These are phyloP conservation scores for Mycena alexandri DNA, from an alignment of 768 basidiomycete species.

Conservation along the genomic window DNA sequence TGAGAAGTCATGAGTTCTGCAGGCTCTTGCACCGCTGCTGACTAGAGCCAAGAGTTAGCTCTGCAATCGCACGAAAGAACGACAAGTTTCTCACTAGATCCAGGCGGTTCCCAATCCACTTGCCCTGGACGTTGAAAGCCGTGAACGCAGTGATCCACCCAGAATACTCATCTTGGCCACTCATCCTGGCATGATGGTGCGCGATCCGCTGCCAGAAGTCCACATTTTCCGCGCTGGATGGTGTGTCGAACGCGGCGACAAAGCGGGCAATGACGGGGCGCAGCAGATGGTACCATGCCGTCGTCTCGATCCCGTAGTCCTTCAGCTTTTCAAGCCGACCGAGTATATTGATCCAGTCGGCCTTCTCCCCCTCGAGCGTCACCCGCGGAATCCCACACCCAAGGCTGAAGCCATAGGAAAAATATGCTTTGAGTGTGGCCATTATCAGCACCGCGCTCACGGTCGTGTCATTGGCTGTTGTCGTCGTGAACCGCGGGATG, in stretches of 20 bases:
- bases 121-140: slow-evolving; percentile 28
- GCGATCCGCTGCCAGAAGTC: slow-evolving; percentile 6
- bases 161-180: slow-evolving; percentile 13
- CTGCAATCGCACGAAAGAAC: no score
- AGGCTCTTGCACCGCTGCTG: background rate
- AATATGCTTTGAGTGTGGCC: slow-evolving; percentile 44
- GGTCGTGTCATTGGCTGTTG: slow-evolving; percentile 41
- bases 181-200: background rate
- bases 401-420: slow-evolving; percentile 37
- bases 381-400: slow-evolving; percentile 26
- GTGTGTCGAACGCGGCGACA: no score
- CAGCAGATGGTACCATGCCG: slow-evolving; percentile 36
- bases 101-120: slow-evolving; percentile 30
- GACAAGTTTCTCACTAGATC: no score
- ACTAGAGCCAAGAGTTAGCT: background rate
- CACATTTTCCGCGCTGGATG: no score
- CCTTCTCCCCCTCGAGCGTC: slow-evolving; percentile 39
- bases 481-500: slow-evolving; percentile 47
- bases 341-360: slow-evolving; percentile 40
- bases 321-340: slow-evolving; percentile 38
- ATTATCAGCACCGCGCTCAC: slow-evolving; percentile 38
- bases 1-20: slow-evolving; percentile 11
- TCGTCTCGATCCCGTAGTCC: slow-evolving; percentile 33
- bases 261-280: slow-evolving; percentile 32
- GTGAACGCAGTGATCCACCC: slow-evolving; percentile 38